Base-by-base conservation (phyloP, 108 stramenopile genomes). In the Licmophora abbreviata region DNA sequence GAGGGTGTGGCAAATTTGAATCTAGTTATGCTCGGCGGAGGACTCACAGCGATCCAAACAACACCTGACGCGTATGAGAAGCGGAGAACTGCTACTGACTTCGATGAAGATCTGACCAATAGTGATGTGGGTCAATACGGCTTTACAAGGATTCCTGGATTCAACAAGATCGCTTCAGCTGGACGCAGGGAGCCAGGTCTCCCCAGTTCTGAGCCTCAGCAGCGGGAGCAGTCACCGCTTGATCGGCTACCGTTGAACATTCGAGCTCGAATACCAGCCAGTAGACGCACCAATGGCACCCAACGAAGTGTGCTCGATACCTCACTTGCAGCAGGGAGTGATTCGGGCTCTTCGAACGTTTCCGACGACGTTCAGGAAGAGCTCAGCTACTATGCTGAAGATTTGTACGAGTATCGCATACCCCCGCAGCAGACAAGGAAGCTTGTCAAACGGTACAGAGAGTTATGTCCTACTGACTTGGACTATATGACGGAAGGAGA, bases 361-460 rank as follows among this genome's bases (percentile, higher is more conserved):
- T 29, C 56, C 15, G 59, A 41, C 28, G 59, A 58, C 23, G 9
- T 50, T 27, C 61, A 61, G 1, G 49, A 52, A 26, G 34, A 48
- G 27, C 45, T 36, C 40, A 40, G 8, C 17, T 8, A 8, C 15
- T 9, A 9, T 17, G 7, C 8, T 7, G 54, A 49, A n/a, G 72
- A 79, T 36, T 64, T 86, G 17, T 64, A 69, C 10, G 34, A 69
- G 21, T 91, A 82, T 48, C 69, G 52, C 22, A 63, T 86, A 41
- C 52, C 74, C 31, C 80, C 84, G 1, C 68, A 74, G 31, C 21
- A 67, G 43, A 75, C 80, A 49, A 68, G 76, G 36, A 56, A 66
- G 37, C 47, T 91, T 35, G 80, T 91, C 18, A 66, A 80, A 27
- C 68, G 68, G 10, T 91, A 78, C 57, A 66, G 88, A 31, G 80